Conservation (phyloP, 768 basidiomycete genomes). For the Scleroderma bovista region DNA sequence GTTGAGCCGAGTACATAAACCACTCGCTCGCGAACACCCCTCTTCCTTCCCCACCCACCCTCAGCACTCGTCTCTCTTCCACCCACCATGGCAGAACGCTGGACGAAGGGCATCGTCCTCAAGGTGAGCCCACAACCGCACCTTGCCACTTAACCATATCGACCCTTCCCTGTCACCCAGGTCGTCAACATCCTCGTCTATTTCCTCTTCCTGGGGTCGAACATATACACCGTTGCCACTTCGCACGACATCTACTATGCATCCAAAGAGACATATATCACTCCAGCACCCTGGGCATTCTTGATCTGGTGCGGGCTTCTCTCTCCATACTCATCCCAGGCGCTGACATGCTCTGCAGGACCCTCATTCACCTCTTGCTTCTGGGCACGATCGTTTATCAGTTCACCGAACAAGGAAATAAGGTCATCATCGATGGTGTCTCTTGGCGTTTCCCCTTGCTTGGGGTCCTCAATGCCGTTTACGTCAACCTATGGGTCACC, state of each 20-base stretch:
- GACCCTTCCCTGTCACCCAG: constrained; percentile 23
- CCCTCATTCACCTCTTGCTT: constrained; percentile 84
- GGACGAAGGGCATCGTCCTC: constrained; percentile 79
- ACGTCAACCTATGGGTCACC: constrained; percentile 81
- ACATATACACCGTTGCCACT: constrained; percentile 79
- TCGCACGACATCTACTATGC: constrained; percentile 66
- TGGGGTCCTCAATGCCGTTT: constrained; percentile 81
- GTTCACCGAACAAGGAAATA: constrained; percentile 74
- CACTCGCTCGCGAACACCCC: constrained; percentile 8
- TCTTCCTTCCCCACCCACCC: constrained; percentile 14
- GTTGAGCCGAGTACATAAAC: constrained; percentile 22
- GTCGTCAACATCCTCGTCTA: constrained; percentile 80
- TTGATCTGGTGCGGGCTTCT: constrained; percentile 64
- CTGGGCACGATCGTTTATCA: constrained; percentile 90
- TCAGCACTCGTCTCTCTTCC: neutral
- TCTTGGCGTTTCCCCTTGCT: constrained; percentile 91
- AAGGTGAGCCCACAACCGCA: constrained; percentile 45
- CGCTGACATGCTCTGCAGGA: constrained; percentile 40
- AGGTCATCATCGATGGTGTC: constrained; percentile 77
- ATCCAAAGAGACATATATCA: constrained; percentile 86
- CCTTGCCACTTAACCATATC: neutral
- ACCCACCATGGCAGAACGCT: constrained; percentile 49
- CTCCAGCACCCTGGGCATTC: constrained; percentile 92
- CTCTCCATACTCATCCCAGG: neutral
- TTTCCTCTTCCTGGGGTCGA: constrained; percentile 83